Conservation (phyloP, 75 land plant genomes). For the Cunninghamia lanceolata region DNA sequence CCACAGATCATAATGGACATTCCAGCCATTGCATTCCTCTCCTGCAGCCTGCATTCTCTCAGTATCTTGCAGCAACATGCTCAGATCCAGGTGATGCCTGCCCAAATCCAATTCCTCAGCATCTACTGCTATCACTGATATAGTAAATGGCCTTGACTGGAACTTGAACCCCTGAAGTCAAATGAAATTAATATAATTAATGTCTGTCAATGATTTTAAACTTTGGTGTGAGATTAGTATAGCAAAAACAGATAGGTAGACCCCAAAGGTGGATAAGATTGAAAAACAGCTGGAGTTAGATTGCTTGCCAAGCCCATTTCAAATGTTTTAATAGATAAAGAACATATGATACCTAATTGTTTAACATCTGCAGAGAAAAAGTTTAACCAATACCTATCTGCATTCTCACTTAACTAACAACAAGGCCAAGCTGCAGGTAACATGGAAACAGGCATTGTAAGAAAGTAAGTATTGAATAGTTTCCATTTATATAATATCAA, state of each 20-base stretch:
- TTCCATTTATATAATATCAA: not conserved
- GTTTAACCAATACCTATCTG: no score
- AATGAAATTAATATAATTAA: not conserved
- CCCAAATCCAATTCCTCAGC: slow-evolving; percentile 88
- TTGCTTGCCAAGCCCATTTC: no score
- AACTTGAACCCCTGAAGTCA: slow-evolving; percentile 32
- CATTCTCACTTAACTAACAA: no score
- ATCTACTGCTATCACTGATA: slow-evolving; percentile 75
- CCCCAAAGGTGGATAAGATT: not conserved
- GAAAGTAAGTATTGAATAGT: not conserved
- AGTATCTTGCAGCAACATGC: slow-evolving; percentile 67
- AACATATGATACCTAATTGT: not conserved
- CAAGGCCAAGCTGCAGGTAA: not conserved
- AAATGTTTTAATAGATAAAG: no score
- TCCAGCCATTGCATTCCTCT: slow-evolving; percentile 57
- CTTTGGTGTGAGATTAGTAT: not conserved
- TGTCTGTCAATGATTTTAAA: not conserved
- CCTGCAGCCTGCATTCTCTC: slow-evolving; percentile 48
- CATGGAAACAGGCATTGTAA: not conserved
- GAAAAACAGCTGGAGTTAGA: no score
- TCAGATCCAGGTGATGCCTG: slow-evolving; percentile 66
- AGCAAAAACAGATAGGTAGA: not conserved
- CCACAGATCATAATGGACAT: slow-evolving; percentile 49
- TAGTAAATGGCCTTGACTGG: slow-evolving; percentile 63
- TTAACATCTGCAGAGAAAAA: not conserved